A percentile compares a stretch with the other conserved stretches of the same genome.
Evolutionary conservation across 768 basidiomycete genomes (phyloP).

Genomic region (Tricholoma furcatifolium): DNA sequence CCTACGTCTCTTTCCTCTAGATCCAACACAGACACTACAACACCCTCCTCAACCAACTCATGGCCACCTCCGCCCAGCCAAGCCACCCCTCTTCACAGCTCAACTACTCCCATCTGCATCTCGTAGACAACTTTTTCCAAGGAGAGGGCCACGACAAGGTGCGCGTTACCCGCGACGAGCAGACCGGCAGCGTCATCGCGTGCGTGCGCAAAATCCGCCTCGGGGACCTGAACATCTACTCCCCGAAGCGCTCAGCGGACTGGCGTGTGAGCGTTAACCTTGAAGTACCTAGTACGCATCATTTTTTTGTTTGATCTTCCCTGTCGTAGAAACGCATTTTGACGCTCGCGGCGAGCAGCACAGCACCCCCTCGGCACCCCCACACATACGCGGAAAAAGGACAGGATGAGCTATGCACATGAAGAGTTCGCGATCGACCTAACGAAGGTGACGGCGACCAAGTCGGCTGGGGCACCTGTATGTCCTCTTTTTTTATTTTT

Average conservation of each 20-base stretch:
- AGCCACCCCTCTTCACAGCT: constrained; percentile 57
- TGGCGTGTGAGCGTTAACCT: constrained; percentile 92
- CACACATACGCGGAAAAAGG: constrained; percentile 70
- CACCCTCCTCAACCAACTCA: constrained; percentile 79
- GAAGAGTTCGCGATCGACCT: constrained; percentile 93
- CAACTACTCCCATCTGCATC: constrained; percentile 71
- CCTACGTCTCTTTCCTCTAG: constrained; percentile 34
- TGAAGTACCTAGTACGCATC: constrained; percentile 78
- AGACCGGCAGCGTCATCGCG: constrained; percentile 60
- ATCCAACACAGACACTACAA: constrained; percentile 89
- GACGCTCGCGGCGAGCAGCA: constrained; percentile 35
- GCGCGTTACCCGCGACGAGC: constrained; percentile 83
- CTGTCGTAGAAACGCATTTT: neutral
- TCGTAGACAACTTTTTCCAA: constrained; percentile 78
- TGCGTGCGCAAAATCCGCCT: constrained; percentile 79
- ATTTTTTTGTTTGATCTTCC: neutral
- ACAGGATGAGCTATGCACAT: constrained; percentile 90
- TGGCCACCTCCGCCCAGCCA: constrained; percentile 52
- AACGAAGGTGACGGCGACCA: constrained; percentile 78
- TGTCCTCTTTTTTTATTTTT: constrained; percentile 21
- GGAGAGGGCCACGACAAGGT: constrained; percentile 53
- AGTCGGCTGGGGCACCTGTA: constrained; percentile 49
- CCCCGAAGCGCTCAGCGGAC: constrained; percentile 80
- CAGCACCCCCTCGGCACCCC: constrained; percentile 64
- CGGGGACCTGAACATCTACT: constrained; percentile 84